Evolutionary conservation across 805 yeast species (phyloP).

Genomic region (Huiozyma sinensis): DNA sequence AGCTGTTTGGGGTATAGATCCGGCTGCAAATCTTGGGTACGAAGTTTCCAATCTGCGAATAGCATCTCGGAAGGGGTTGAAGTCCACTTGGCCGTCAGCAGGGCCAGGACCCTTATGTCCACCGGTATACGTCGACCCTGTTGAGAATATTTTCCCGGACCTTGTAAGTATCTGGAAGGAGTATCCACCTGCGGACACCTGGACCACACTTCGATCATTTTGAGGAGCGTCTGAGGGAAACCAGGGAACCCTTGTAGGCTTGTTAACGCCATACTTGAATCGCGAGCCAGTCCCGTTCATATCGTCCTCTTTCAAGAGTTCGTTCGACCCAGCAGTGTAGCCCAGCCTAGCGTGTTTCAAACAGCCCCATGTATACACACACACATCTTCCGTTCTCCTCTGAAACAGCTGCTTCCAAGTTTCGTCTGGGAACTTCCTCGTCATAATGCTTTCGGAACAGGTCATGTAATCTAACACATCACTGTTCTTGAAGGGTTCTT

Average conservation of each 20-base stretch:
- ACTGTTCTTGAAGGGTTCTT: conserved; percentile 21
- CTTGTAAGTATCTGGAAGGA: conserved; percentile 48
- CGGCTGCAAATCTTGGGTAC: conserved; percentile 13
- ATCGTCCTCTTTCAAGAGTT: conserved; percentile 7
- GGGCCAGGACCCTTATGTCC: conserved; percentile 37
- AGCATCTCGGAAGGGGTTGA: conserved; percentile 23
- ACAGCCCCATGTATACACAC: conserved; percentile 28
- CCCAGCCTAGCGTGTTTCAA: conserved; percentile 25
- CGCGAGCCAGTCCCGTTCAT: conserved; percentile 17
- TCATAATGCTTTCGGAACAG: conserved; percentile 19
- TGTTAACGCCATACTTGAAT: conserved; percentile 21
- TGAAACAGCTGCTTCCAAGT: conserved; percentile 22
- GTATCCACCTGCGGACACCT: conserved; percentile 53
- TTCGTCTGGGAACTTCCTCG: conserved; percentile 8
- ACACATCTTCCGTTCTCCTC: conserved; percentile 12
- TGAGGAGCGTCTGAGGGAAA: conserved; percentile 6
- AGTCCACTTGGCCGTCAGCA: conserved; percentile 23
- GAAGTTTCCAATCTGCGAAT: conserved; percentile 17
- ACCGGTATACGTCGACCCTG: conserved; percentile 38
- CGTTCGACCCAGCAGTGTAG: conserved; percentile 18
- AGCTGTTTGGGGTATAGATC: background rate
- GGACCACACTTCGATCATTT: conserved; percentile 14
- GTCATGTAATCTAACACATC: conserved; percentile 14
- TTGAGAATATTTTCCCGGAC: conserved; percentile 44
- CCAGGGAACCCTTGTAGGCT: conserved; percentile 26